These are phyloP conservation scores for Asclepias syriaca DNA, from an alignment of 257 asterid genomes.

Conservation along the genomic window DNA sequence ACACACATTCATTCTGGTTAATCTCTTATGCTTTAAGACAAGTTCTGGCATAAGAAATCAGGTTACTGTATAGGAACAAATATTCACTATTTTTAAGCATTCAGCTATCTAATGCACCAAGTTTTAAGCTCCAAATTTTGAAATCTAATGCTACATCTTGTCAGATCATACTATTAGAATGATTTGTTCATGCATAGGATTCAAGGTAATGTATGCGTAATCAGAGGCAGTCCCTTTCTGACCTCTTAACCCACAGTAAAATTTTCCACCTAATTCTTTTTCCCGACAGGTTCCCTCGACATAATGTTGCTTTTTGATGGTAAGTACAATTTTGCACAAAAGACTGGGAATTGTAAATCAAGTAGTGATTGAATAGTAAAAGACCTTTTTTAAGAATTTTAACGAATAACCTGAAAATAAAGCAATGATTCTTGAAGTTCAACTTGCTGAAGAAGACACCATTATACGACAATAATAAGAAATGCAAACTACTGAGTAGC, in stretches of 20 bases:
- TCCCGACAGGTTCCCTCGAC: neutral
- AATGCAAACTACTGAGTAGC: neutral
- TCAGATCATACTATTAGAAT: neutral
- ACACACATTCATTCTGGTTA: constrained; percentile 14
- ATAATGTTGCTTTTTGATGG: neutral
- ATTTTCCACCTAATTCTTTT: neutral
- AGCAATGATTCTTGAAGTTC: neutral
- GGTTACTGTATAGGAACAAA: neutral
- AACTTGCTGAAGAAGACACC: neutral
- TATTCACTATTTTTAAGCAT: neutral
- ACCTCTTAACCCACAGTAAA: neutral
- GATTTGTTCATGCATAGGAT: neutral
- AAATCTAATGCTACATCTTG: neutral
- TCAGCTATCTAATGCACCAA: neutral
- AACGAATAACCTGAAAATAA: neutral
- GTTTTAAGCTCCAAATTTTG: neutral
- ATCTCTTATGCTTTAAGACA: constrained; percentile 9
- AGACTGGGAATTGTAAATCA: constrained; percentile 1
- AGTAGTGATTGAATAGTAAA: neutral
- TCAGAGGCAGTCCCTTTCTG: neutral
- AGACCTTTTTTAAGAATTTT: neutral
- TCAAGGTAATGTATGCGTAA: neutral
- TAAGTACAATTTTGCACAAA: neutral
- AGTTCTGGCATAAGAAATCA: neutral
- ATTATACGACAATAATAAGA: neutral